Evolutionary conservation across 768 basidiomycete species (phyloP).

Genomic region (Fistulinella prunicolor): DNA sequence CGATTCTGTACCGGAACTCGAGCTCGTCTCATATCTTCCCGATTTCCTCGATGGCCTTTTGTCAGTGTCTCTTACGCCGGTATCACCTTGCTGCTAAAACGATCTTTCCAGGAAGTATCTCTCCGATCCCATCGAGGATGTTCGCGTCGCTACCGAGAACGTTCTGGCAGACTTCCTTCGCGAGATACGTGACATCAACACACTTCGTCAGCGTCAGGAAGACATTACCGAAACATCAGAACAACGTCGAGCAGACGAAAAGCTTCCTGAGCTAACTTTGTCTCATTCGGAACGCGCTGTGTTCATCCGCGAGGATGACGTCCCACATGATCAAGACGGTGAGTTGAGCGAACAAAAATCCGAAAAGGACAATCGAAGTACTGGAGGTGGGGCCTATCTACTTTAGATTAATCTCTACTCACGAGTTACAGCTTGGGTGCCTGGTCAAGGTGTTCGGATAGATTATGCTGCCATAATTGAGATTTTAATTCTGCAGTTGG

Average conservation of each 20-base stretch:
- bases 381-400: conserved; percentile 50
- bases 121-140: conserved; percentile 92
- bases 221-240: conserved; percentile 44
- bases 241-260: conserved; percentile 46
- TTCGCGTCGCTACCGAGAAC: conserved; percentile 86
- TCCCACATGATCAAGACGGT: conserved; percentile 35
- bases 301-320: conserved; percentile 51
- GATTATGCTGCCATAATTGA: conserved; percentile 92
- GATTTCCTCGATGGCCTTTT: conserved; percentile 92
- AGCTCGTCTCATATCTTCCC: conserved; percentile 91
- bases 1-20: conserved; percentile 94
- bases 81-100: conserved; percentile 4
- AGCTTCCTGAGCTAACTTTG: conserved; percentile 55
- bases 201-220: conserved; percentile 65
- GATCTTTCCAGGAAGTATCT: conserved; percentile 73
- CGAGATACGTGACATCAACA: conserved; percentile 84
- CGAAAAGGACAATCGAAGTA: conserved; percentile 52
- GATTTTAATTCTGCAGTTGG: conserved; percentile 85
- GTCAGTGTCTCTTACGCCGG: conserved; percentile 44
- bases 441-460: conserved; percentile 90
- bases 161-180: conserved; percentile 85
- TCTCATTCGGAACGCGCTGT: conserved; percentile 55
- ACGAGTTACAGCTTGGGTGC: conserved; percentile 66
- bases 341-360: conserved; percentile 44
- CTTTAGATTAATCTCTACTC: conserved; percentile 3